A percentile compares a stretch with the other conserved stretches of the same genome.
Evolutionary conservation across 2,329 filamentous ascomycete genomes (phyloP).

Genomic region (Verticillium longisporum): DNA sequence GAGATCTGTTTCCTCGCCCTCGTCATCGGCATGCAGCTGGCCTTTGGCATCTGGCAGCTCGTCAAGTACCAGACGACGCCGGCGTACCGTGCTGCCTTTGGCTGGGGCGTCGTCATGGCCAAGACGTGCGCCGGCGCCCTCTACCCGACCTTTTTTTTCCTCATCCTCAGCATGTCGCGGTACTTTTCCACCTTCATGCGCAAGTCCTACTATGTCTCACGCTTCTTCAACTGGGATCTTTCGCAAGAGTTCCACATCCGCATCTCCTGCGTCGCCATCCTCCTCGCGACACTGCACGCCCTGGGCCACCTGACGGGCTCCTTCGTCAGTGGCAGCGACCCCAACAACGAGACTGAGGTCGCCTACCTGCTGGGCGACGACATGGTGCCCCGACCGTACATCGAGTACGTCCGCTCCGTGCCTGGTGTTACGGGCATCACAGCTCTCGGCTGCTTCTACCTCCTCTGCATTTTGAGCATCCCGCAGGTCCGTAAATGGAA

Average conservation of each 20-base stretch:
- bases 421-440: slow-evolving; percentile 45
- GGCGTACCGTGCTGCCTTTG: slow-evolving; percentile 40
- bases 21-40: slow-evolving; percentile 39
- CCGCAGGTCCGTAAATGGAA: slow-evolving; percentile 42
- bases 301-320: slow-evolving; percentile 47
- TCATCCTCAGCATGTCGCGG: slow-evolving; percentile 51
- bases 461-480: slow-evolving; percentile 39
- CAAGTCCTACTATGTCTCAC: slow-evolving; percentile 41
- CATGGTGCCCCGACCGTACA: slow-evolving; percentile 34
- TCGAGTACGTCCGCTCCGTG: slow-evolving; percentile 35
- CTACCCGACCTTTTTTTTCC: slow-evolving; percentile 50
- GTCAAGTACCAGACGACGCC: slow-evolving; percentile 41
- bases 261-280: slow-evolving; percentile 42
- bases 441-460: slow-evolving; percentile 41
- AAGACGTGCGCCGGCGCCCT: slow-evolving; percentile 48
- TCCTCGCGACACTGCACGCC: slow-evolving; percentile 44
- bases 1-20: slow-evolving; percentile 41
- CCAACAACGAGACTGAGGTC: slow-evolving; percentile 35
- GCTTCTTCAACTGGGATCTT: slow-evolving; percentile 51
- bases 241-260: slow-evolving; percentile 49
- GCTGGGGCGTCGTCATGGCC: slow-evolving; percentile 49
- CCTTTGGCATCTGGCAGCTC: slow-evolving; percentile 48
- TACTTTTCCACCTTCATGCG: slow-evolving; percentile 47
- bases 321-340: slow-evolving; percentile 41
- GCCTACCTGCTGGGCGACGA: slow-evolving; percentile 35